Conservation (phyloP, 2,329 filamentous ascomycete genomes). For the Ambrosiella cleistominuta region DNA sequence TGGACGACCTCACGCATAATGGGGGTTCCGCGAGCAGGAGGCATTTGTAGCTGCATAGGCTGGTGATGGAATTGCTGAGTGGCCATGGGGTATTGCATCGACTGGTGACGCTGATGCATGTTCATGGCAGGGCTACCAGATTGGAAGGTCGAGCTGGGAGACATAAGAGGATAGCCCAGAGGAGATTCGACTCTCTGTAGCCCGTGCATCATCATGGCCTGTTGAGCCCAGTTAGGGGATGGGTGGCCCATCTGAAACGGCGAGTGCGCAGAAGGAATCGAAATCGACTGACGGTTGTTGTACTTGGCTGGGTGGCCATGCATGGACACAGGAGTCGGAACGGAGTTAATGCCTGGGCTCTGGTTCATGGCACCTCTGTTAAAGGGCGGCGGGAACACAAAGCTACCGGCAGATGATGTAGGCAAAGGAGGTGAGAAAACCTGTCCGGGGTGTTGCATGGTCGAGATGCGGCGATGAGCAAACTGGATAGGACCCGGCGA, state of each 20-base stretch:
- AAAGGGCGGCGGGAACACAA: conserved; percentile 41
- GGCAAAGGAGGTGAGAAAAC: conserved; percentile 74
- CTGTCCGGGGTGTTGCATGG: conserved; percentile 56
- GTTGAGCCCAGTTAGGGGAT: conserved; percentile 43
- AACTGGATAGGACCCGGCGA: conserved; percentile 8
- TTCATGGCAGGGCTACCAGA: conserved; percentile 26
- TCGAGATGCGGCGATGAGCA: conserved; percentile 24
- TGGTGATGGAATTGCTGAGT: conserved; percentile 33
- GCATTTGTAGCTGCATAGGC: conserved; percentile 22
- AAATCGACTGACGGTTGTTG: conserved; percentile 57
- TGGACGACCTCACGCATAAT: conserved; percentile 45
- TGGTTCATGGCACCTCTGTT: conserved; percentile 41
- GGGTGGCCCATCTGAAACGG: conserved; percentile 52
- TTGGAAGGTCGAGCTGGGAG: conserved; percentile 42
- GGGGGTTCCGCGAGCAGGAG: conserved; percentile 35
- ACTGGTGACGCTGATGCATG: conserved; percentile 39
- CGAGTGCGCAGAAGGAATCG: conserved; percentile 43
- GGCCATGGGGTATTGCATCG: conserved; percentile 38
- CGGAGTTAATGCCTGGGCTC: conserved; percentile 45
- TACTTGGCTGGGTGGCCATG: conserved; percentile 38
- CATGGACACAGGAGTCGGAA: conserved; percentile 58
- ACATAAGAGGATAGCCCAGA: conserved; percentile 39
- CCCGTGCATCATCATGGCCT: conserved; percentile 36
- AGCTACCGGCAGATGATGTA: conserved; percentile 39
- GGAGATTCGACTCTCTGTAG: conserved; percentile 46